Conservation (phyloP, 176 grass and related monocot genomes). For the Triticum dicoccoides region DNA sequence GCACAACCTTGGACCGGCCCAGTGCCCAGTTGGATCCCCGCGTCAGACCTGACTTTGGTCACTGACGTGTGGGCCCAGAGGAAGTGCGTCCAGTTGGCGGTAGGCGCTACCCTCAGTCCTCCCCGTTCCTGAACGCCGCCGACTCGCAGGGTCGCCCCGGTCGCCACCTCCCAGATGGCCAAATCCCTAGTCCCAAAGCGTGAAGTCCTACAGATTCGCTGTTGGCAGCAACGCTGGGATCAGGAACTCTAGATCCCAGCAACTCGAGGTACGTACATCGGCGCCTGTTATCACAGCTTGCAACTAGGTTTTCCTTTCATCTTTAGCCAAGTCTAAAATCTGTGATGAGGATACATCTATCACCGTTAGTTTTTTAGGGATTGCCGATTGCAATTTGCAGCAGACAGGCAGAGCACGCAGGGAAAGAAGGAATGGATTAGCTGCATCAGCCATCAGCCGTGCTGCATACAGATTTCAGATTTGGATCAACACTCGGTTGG, state of each 20-base stretch:
- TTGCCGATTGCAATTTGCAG: background rate
- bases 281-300: background rate
- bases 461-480: background rate
- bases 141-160: too few species aligned
- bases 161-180: too few species aligned
- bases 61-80: too few species aligned
- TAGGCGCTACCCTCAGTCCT: too few species aligned
- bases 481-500: background rate
- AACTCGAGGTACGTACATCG: background rate
- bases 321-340: background rate
- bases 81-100: too few species aligned
- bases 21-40: too few species aligned
- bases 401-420: background rate
- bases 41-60: too few species aligned
- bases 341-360: background rate
- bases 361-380: background rate
- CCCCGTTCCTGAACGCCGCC: too few species aligned
- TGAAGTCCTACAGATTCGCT: too few species aligned
- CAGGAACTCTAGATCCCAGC: background rate
- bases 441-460: background rate
- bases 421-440: background rate
- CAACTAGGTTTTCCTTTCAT: background rate
- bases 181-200: too few species aligned
- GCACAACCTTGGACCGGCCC: too few species aligned
- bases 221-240: too few species aligned